A percentile compares a stretch with the other conserved stretches of the same genome.
phyloP scores from a whole-genome alignment of 192 early-diverging fungal species.

The Mortierella claussenii region DNA sequence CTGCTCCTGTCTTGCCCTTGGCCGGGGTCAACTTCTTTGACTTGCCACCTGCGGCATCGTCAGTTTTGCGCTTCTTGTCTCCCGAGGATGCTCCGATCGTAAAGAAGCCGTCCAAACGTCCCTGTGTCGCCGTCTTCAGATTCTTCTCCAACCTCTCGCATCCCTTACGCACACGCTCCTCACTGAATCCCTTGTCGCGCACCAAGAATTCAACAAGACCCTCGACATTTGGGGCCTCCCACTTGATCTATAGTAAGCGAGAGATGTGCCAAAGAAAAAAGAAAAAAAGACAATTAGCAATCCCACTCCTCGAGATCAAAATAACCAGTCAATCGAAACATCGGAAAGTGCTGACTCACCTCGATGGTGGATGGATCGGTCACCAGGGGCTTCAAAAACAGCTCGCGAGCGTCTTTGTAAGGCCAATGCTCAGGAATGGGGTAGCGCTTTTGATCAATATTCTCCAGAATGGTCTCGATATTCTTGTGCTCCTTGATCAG shows the following conservation, averaged over 20 bases:
- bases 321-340: no score
- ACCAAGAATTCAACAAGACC: conserved; percentile 90
- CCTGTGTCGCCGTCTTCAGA: conserved; percentile 84
- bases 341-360: no score
- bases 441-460: conserved; percentile 82
- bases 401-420: conserved; percentile 86
- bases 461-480: conserved; percentile 83
- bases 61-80: conserved; percentile 57
- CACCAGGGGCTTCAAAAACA: conserved; percentile 89
- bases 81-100: conserved; percentile 59
- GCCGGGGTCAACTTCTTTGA: conserved; percentile 30
- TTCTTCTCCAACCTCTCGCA: conserved; percentile 85
- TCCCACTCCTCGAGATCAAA: no score
- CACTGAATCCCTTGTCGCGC: conserved; percentile 95
- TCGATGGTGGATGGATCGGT: conserved; percentile 73
- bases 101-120: conserved; percentile 93
- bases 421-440: conserved; percentile 90
- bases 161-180: conserved; percentile 88
- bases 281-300: no score
- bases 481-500: conserved; percentile 86
- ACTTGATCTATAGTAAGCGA: conserved; percentile 62
- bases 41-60: conserved; percentile 15
- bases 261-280: not conserved
- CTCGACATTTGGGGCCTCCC: conserved; percentile 82
- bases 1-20: conserved; percentile 25